Percentiles rank a stretch among this genome's conserved stretches.
Conservation (phyloP, 164 flowering plant species). For the Nymphaea thermarum region DNA sequence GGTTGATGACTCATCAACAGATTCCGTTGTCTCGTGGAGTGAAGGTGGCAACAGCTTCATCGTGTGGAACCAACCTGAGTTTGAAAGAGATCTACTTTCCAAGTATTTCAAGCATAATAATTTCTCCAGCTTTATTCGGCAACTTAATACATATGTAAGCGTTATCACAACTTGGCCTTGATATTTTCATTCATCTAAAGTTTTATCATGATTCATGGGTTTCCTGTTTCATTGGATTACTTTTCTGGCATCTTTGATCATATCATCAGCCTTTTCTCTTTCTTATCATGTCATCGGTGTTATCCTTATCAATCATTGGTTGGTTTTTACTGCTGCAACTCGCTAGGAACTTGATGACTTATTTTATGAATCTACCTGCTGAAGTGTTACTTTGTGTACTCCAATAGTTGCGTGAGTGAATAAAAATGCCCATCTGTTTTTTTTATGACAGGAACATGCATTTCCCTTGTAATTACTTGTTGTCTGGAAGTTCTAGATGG, state of each 20-base stretch:
- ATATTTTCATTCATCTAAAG: neutral
- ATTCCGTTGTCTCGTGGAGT: constrained; percentile 52
- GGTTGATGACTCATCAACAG: constrained; percentile 43
- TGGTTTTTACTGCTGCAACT: neutral
- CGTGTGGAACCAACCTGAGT: constrained; percentile 55
- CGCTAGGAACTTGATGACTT: neutral
- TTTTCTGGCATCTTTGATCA: neutral
- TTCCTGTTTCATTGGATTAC: neutral
- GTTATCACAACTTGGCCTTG: neutral
- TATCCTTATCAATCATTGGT: neutral
- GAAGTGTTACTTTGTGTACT: neutral
- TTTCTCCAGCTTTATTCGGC: constrained; percentile 64
- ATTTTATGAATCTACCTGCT: no score
- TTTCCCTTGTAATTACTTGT: no score
- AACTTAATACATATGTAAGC: constrained; percentile 67
- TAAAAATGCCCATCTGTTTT: no score
- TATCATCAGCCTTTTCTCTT: neutral
- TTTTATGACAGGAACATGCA: no score
- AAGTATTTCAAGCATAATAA: constrained; percentile 67
- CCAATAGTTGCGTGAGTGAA: neutral
- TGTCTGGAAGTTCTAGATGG: no score
- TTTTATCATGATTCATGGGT: neutral
- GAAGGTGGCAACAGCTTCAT: constrained; percentile 29
- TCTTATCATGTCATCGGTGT: neutral
- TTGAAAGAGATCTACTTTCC: constrained; percentile 47